Evolutionary conservation across 805 yeast genomes (phyloP), one percentile per base, ranked within the genome.

Genomic region (Candida golubevii): DNA sequence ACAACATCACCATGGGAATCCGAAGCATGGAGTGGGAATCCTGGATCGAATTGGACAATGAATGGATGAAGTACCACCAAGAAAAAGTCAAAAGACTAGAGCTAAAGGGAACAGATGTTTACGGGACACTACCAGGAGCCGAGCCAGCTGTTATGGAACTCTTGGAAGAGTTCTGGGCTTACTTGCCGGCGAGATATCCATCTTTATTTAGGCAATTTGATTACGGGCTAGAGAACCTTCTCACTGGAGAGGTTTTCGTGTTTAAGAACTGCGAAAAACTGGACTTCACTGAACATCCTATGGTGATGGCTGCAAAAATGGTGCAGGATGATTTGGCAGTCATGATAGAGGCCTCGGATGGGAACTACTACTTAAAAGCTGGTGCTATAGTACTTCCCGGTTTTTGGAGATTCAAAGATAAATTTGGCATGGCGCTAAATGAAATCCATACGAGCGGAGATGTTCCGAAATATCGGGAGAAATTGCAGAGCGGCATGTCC

Each of bases 31-130:
- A 79, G 39, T 76, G 75, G 72, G 65, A 76, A 42, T 68, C 67
- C 39, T 82, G 88, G 88, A 77, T 82, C 48, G 83, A 82, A 56
- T 66, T 83, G 46, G 88, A 82, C 59, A 80, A 78, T 47, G 82
- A 82, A 61, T 83, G 85, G 84, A 51, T 54, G 42, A 73, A 73
- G 47, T 82, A 59, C 52, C 85, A 82, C 56, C 55, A 71, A 18
- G 65, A 74, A 36, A 83, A 82, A 58, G 49, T 77, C 36, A 60
- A 67, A 42, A 69, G 88, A 53, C 52, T 82, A 38, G 63, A 56
- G 23, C 73, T 71, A 47, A 65, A 66, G 47, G 79, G 80, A 7
- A 57, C 57, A 8, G 76, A 76, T 45, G 58, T 75, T 30, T 72
- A 77, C 54, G 80, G 76, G 18, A 78, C 83, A 1, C 54, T 69